Evolutionary conservation across 2,329 filamentous ascomycete genomes (phyloP).

Genomic region (Nemania abortiva): DNA sequence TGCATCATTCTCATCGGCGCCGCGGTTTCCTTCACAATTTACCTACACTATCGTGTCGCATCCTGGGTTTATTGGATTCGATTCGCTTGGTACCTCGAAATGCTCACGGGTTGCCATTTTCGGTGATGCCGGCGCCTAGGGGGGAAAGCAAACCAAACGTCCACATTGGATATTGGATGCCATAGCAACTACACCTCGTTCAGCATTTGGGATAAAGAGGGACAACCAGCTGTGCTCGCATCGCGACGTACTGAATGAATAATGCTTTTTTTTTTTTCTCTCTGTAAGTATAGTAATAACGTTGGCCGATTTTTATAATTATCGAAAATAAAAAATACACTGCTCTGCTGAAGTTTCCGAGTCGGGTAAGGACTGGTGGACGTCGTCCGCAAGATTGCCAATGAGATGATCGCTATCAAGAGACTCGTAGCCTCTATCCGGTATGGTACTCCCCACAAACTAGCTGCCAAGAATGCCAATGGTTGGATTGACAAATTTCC

Average conservation of each 20-base stretch:
- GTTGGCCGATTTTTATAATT: not conserved
- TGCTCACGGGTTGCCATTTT: slow-evolving; percentile 31
- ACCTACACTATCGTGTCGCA: not conserved
- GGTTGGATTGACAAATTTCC: slow-evolving; percentile 29
- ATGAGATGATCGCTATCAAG: slow-evolving; percentile 8
- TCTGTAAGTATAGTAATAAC: slow-evolving; percentile 3
- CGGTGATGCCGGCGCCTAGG: slow-evolving; percentile 15
- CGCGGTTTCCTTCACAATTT: not conserved
- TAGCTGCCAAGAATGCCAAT: slow-evolving; percentile 27
- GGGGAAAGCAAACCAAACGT: not conserved
- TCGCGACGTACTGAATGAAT: not conserved
- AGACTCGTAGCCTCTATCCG: not conserved
- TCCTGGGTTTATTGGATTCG: not conserved
- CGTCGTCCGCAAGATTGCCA: not conserved
- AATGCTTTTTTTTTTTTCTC: not conserved
- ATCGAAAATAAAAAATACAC: slow-evolving; percentile 15
- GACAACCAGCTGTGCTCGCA: no score
- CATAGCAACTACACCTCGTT: not conserved
- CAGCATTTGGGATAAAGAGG: not conserved
- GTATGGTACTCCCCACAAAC: not conserved
- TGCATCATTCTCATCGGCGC: not conserved
- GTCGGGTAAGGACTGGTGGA: slow-evolving; percentile 10
- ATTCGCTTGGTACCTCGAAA: not conserved
- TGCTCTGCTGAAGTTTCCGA: slow-evolving; percentile 6
- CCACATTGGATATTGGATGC: not conserved